A percentile compares a stretch with the other conserved stretches of the same genome.
Conservation (phyloP, 1,284 basidiomycete genomes). For the Rhodotorula sp. region DNA sequence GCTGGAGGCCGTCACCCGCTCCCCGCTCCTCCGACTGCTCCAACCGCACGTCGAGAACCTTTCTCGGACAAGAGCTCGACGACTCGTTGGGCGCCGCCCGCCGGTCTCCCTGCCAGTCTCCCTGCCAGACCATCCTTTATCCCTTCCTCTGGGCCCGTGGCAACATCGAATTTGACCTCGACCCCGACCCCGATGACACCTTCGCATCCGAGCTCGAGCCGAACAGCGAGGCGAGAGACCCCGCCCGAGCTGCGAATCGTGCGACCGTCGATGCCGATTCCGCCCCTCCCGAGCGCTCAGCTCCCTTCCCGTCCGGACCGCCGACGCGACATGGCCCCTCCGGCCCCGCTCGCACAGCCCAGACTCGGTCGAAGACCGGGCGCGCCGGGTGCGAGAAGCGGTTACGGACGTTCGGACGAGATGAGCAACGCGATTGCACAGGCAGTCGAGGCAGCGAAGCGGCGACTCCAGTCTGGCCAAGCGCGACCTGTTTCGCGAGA, state of each 20-base stretch:
- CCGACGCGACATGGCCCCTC: not conserved
- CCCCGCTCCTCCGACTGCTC: constrained; percentile 3
- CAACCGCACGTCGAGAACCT: no score
- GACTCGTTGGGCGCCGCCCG: no score
- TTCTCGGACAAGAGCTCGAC: no score
- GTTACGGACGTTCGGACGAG: not conserved
- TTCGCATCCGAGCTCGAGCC: not conserved
- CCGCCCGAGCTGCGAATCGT: constrained; percentile 23
- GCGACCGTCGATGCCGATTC: not conserved
- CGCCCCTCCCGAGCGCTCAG: constrained; percentile 1
- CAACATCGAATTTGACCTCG: not conserved
- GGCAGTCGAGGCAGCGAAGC: constrained; percentile 31
- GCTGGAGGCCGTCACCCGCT: constrained; percentile 3
- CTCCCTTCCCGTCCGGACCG: not conserved
- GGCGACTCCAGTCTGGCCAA: constrained; percentile 10
- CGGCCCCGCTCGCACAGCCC: not conserved
- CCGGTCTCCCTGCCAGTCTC: no score
- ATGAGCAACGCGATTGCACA: constrained; percentile 25
- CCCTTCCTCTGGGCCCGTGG: no score
- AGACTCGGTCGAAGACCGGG: not conserved
- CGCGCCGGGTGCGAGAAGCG: not conserved
- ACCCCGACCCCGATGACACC: constrained; percentile 2
- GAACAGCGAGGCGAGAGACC: not conserved
- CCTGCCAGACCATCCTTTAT: not conserved
- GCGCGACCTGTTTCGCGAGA: not conserved